phyloP scores from a whole-genome alignment of 2,329 filamentous ascomycete genomes.

The Parascedosporium putredinis region DNA sequence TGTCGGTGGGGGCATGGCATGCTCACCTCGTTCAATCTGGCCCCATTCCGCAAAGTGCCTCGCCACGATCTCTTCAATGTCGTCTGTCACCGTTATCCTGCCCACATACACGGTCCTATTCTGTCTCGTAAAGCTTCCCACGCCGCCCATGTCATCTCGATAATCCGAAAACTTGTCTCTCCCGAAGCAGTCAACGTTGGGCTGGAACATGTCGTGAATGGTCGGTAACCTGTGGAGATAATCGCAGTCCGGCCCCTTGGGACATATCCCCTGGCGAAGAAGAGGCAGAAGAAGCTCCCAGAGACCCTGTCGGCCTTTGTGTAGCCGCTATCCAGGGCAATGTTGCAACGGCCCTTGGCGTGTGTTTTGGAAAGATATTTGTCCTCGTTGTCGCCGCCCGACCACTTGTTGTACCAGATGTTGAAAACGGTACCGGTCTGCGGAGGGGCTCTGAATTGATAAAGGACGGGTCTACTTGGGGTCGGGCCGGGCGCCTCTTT shows the following conservation, averaged over 20 bases:
- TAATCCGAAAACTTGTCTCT: slow-evolving; percentile 90
- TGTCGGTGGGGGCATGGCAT: too few relatives aligned
- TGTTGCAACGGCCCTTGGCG: slow-evolving; percentile 77
- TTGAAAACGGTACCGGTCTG: slow-evolving; percentile 96
- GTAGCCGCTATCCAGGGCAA: slow-evolving; percentile 69
- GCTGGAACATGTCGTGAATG: slow-evolving; percentile 82
- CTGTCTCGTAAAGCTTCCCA: slow-evolving; percentile 85
- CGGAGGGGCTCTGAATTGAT: slow-evolving; percentile 77
- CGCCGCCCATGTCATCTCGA: slow-evolving; percentile 94
- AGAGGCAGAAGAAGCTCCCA: slow-evolving; percentile 85
- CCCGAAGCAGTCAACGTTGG: slow-evolving; percentile 91
- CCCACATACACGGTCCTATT: slow-evolving; percentile 93
- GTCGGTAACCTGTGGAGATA: slow-evolving; percentile 85
- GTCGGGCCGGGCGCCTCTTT: slow-evolving; percentile 83
- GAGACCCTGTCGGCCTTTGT: slow-evolving; percentile 66
- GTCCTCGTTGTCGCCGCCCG: slow-evolving; percentile 87
- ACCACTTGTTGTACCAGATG: slow-evolving; percentile 99
- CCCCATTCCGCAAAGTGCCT: slow-evolving; percentile 97
- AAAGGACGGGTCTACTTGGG: slow-evolving; percentile 77
- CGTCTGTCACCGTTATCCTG: slow-evolving; percentile 87
- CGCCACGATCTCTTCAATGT: slow-evolving; percentile 92
- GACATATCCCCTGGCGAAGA: slow-evolving; percentile 73
- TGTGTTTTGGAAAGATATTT: slow-evolving; percentile 75
- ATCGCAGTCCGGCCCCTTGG: slow-evolving; percentile 84
- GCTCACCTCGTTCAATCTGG: slow-evolving; percentile 64